A percentile compares a stretch with the other conserved stretches of the same genome.
Evolutionary conservation across 1,284 basidiomycete genomes (phyloP).

Genomic region (Thecaphora frezii): DNA sequence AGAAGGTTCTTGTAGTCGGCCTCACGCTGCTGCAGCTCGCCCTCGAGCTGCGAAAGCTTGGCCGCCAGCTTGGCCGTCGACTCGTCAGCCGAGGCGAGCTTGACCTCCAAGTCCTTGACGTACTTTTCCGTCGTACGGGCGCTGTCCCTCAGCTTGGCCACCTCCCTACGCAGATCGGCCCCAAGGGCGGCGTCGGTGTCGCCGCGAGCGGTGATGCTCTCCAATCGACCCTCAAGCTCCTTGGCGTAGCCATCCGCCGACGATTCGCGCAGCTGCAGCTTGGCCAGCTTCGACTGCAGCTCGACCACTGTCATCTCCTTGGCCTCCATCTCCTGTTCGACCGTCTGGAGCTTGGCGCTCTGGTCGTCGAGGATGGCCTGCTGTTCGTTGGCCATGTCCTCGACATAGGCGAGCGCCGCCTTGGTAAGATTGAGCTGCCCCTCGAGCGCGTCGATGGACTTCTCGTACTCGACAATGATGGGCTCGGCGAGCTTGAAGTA

Average conservation of each 20-base stretch:
- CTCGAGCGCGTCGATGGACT: slow-evolving; percentile 91
- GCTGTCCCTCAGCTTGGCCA: slow-evolving; percentile 73
- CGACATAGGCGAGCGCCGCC: slow-evolving; percentile 83
- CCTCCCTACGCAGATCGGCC: slow-evolving; percentile 78
- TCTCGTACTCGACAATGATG: slow-evolving; percentile 93
- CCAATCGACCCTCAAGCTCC: slow-evolving; percentile 87
- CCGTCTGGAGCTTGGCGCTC: slow-evolving; percentile 60
- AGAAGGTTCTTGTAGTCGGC: slow-evolving; percentile 72
- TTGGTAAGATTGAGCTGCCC: slow-evolving; percentile 86
- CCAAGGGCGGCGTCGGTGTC: slow-evolving; percentile 75
- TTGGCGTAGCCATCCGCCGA: slow-evolving; percentile 90
- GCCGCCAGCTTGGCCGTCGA: slow-evolving; percentile 70
- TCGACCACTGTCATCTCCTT: slow-evolving; percentile 81
- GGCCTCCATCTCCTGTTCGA: slow-evolving; percentile 71
- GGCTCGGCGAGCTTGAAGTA: slow-evolving; percentile 96
- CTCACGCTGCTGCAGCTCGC: slow-evolving; percentile 72
- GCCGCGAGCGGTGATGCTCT: slow-evolving; percentile 75
- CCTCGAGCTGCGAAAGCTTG: slow-evolving; percentile 76
- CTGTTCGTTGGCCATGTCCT: slow-evolving; percentile 86
- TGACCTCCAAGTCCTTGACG: slow-evolving; percentile 83
- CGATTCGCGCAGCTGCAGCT: slow-evolving; percentile 81
- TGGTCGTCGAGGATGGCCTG: slow-evolving; percentile 72
- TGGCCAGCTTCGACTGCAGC: slow-evolving; percentile 74
- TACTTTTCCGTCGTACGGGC: slow-evolving; percentile 75
- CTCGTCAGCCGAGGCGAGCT: slow-evolving; percentile 77